Percentiles rank a stretch among this genome's conserved stretches.
phyloP scores from a whole-genome alignment of 495 filamentous ascomycete species.

The Penicillium cataractarum region DNA sequence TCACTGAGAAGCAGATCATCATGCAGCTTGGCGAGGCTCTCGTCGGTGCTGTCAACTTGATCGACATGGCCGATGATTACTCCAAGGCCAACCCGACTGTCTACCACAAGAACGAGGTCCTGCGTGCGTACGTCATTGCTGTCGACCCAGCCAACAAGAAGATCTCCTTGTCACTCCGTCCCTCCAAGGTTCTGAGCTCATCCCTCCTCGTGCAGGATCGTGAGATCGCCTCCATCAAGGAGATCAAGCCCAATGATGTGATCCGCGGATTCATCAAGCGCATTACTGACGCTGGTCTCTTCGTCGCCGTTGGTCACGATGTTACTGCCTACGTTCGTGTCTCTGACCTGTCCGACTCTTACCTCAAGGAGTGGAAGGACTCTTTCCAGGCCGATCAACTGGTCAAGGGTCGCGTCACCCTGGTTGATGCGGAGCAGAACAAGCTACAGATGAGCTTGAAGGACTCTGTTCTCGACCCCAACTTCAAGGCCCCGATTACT shows the following conservation, averaged over 20 bases:
- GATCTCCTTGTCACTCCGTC: constrained; percentile 77
- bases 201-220: constrained; percentile 79
- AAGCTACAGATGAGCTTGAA: constrained; percentile 87
- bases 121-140: constrained; percentile 79
- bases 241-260: constrained; percentile 78
- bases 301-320: constrained; percentile 75
- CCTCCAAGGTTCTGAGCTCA: constrained; percentile 86
- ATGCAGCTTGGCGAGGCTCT: constrained; percentile 81
- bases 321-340: constrained; percentile 82
- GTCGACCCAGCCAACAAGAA: constrained; percentile 84
- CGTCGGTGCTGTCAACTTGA: constrained; percentile 71
- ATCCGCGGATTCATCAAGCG: constrained; percentile 88
- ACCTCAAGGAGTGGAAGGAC: constrained; percentile 95
- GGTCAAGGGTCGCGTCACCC: constrained; percentile 80
- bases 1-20: constrained; percentile 78
- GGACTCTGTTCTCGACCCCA: constrained; percentile 76
- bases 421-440: constrained; percentile 62
- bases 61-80: constrained; percentile 87
- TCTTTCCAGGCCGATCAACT: constrained; percentile 82
- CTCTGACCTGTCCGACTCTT: constrained; percentile 86
- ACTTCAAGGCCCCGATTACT: constrained; percentile 69
- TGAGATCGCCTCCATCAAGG: constrained; percentile 67
- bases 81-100: constrained; percentile 67
- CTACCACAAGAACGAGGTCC: constrained; percentile 78
- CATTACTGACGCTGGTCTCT: constrained; percentile 82